Conservation (phyloP, 225 moss, liverwort and hornwort species). For the Anthoceros angustus region DNA sequence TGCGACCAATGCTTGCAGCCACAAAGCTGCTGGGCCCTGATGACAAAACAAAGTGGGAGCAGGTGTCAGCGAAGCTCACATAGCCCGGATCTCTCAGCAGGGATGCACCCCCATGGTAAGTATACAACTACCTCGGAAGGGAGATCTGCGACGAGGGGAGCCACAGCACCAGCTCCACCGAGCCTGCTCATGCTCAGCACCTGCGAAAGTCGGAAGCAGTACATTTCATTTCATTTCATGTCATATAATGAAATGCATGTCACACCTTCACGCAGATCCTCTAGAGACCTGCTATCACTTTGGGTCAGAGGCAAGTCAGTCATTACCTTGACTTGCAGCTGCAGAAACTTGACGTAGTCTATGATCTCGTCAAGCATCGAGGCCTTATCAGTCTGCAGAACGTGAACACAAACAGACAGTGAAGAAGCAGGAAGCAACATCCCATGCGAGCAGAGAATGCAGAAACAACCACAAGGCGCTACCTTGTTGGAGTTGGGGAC, state of each 20-base stretch:
- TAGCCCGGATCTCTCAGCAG: neutral
- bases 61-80: neutral
- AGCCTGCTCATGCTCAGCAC: slow-evolving; percentile 96
- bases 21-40: slow-evolving; percentile 66
- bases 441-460: too few species aligned
- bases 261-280: neutral
- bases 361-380: slow-evolving; percentile 99
- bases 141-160: slow-evolving; percentile 68
- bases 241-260: neutral
- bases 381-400: slow-evolving; percentile 71
- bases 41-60: neutral
- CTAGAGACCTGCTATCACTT: neutral
- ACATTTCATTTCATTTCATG: neutral
- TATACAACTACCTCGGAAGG: slow-evolving; percentile 67
- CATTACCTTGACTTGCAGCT: slow-evolving; percentile 97
- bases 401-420: neutral
- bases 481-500: slow-evolving; percentile 99
- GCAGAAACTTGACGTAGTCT: slow-evolving; percentile 92
- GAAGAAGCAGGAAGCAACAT: too few species aligned
- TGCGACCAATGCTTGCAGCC: slow-evolving; percentile 48
- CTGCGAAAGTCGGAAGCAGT: slow-evolving; percentile 22
- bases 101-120: neutral
- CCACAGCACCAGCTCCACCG: slow-evolving; percentile 88
- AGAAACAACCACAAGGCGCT: neutral
- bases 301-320: neutral